Base-by-base conservation (phyloP, 192 early-diverging fungal species). In the Backusella tuberculispora region DNA sequence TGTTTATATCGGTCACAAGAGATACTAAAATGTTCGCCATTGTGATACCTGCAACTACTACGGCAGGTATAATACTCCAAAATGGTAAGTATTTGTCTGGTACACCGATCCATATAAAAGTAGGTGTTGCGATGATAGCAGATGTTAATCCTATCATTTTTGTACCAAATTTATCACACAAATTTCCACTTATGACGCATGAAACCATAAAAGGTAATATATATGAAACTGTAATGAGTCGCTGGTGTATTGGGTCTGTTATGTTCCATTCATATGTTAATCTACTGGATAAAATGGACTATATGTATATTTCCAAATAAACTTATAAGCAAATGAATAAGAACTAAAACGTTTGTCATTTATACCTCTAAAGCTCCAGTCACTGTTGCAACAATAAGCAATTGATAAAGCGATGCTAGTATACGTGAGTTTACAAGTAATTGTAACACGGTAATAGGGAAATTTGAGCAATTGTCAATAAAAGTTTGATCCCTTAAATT, bases 321-420 rank as follows among this genome's bases (percentile, higher is more conserved):
- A 60, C n/a, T 26, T 26, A 1, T 12, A 8, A 3, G 4, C 9
- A 60, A 26, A 60, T 13, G n/a, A 43, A 3, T 67, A 19, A 6
- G 2, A 19, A 5, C 4, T 9, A n/a, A 24, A 21, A 38, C n/a
- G 12, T 67, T 0, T 3, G 0, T 67, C 41, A 13, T 0, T 24
- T 67, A 43, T 67, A 67, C 66, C 66, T 67, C 66, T 67, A 67
- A 38, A 67, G 66, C 66, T 12, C 66, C n/a, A 17, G 38, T 67
- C 0, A 67, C 41, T 10, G 66, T 21, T 10, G 66, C 37, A 21
- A 40, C 19, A 43, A 67, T 40, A 40, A 67, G 4, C 0, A 67
- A 12, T 67, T 67, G 66, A 67, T 67, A 67, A 19, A 67, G 37
- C 0, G 41, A 67, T 41, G 66, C 37, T 8, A 67, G 4, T 21